Evolutionary conservation across 129 eudicot genomes (phyloP).

Genomic region (Logfia minima): DNA sequence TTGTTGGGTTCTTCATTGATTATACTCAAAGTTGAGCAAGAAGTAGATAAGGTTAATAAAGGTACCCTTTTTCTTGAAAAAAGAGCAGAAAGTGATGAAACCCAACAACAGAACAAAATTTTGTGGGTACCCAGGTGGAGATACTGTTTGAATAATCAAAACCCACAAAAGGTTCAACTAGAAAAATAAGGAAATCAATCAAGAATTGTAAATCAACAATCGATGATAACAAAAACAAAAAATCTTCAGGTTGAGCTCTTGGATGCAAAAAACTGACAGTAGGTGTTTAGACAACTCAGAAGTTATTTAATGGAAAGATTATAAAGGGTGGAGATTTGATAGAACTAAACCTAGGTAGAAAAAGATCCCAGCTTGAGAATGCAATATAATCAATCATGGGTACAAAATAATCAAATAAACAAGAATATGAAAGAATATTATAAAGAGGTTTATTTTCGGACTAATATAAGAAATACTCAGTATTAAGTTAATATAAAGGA

Average conservation of each 20-base stretch:
- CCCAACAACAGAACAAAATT: neutral
- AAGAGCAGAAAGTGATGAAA: neutral
- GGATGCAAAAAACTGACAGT: constrained; percentile 20
- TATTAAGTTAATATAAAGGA: neutral
- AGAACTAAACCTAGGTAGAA: constrained; percentile 21
- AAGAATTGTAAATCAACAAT: neutral
- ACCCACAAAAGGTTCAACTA: constrained; percentile 25
- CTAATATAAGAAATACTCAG: neutral
- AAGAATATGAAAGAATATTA: neutral
- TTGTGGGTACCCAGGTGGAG: constrained; percentile 29
- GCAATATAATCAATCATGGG: constrained; percentile 15
- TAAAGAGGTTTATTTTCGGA: neutral
- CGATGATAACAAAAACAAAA: neutral
- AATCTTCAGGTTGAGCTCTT: constrained; percentile 4
- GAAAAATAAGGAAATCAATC: neutral
- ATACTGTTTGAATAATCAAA: constrained; percentile 20
- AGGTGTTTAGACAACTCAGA: constrained; percentile 24
- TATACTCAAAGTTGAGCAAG: constrained; percentile 14
- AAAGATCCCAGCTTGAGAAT: constrained; percentile 18
- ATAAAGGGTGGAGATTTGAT: neutral
- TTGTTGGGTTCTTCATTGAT: constrained; percentile 29
- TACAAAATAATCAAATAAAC: constrained; percentile 21
- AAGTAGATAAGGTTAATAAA: constrained; percentile 18
- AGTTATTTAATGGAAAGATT: constrained; percentile 3
- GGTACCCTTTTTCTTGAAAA: constrained; percentile 20